Conservation (phyloP, 805 yeast genomes). For the Metschnikowia henanensis region DNA sequence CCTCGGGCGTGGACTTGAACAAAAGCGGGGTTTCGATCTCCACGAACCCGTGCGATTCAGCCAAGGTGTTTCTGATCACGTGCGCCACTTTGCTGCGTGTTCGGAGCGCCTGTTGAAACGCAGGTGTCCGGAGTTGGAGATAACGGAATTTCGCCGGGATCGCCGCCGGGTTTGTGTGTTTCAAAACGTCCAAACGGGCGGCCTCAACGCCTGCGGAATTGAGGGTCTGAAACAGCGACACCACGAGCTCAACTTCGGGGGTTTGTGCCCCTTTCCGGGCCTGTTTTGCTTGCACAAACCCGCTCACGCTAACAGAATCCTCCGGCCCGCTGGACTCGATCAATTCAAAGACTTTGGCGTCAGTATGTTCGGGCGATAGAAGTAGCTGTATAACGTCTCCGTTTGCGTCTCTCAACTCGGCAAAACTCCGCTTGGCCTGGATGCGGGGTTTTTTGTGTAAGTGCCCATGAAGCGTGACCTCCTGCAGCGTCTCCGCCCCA, state of each 20-base stretch:
- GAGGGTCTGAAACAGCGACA: conserved; percentile 52
- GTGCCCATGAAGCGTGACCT: conserved; percentile 76
- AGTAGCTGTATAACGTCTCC: conserved; percentile 64
- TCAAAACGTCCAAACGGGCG: conserved; percentile 64
- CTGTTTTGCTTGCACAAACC: conserved; percentile 43
- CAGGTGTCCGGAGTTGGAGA: conserved; percentile 68
- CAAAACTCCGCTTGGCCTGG: conserved; percentile 70
- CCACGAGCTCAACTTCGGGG: conserved; percentile 55
- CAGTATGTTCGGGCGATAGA: conserved; percentile 42
- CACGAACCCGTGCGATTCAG: conserved; percentile 48
- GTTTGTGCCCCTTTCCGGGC: conserved; percentile 13
- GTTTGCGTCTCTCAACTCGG: conserved; percentile 66
- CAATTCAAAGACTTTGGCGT: conserved; percentile 35
- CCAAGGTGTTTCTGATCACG: conserved; percentile 42
- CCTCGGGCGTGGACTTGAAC: conserved; percentile 97
- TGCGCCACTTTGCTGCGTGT: conserved; percentile 57
- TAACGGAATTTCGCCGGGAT: conserved; percentile 83
- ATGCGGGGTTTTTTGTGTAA: conserved; percentile 72
- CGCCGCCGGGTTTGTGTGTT: conserved; percentile 46
- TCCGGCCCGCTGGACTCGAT: conserved; percentile 59
- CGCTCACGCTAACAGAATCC: conserved; percentile 70
- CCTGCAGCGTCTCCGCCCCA: conserved; percentile 10
- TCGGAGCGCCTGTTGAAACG: conserved; percentile 55
- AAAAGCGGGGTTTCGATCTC: conserved; percentile 93
- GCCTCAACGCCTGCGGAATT: conserved; percentile 66